Percentiles rank a stretch among this genome's conserved stretches.
Evolutionary conservation across 306 rosid species (phyloP).

Genomic region (Malus fusca): DNA sequence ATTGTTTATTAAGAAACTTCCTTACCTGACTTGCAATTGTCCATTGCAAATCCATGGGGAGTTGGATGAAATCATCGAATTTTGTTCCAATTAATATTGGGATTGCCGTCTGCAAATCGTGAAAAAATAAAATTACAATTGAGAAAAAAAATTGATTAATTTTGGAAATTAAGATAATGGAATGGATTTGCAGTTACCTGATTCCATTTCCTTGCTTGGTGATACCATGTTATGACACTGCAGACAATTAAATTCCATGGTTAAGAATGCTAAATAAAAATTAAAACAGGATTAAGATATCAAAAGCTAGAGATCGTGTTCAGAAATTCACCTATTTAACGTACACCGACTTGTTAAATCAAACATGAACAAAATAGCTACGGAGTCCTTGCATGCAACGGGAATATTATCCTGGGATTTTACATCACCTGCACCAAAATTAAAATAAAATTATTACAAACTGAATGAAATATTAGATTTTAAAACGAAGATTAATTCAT

Average conservation of each 20-base stretch:
- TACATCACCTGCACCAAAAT: slow-evolving; percentile 39
- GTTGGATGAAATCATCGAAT: slow-evolving; percentile 95
- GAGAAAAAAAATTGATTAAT: background rate
- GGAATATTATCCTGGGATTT: slow-evolving; percentile 55
- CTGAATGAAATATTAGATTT: background rate
- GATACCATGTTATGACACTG: slow-evolving; percentile 70
- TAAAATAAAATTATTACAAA: background rate
- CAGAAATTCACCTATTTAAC: slow-evolving; percentile 47
- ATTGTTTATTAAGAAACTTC: background rate
- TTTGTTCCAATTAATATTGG: slow-evolving; percentile 89
- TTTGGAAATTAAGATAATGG: background rate
- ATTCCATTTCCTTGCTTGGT: slow-evolving; percentile 80
- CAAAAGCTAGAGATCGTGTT: background rate
- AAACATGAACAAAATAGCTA: slow-evolving; percentile 87
- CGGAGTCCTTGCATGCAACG: slow-evolving; percentile 76
- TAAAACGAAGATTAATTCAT: background rate
- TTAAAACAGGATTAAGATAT: background rate
- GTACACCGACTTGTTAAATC: slow-evolving; percentile 96
- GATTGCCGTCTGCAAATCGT: slow-evolving; percentile 53
- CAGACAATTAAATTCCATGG: slow-evolving; percentile 13
- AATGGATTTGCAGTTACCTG: slow-evolving; percentile 40
- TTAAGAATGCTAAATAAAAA: background rate
- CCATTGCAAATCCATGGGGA: slow-evolving; percentile 96
- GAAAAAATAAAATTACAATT: background rate
- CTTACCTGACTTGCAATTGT: slow-evolving; percentile 83